Evolutionary conservation across 192 early-diverging fungal genomes (phyloP).

Genomic region (Coemansia sp.): DNA sequence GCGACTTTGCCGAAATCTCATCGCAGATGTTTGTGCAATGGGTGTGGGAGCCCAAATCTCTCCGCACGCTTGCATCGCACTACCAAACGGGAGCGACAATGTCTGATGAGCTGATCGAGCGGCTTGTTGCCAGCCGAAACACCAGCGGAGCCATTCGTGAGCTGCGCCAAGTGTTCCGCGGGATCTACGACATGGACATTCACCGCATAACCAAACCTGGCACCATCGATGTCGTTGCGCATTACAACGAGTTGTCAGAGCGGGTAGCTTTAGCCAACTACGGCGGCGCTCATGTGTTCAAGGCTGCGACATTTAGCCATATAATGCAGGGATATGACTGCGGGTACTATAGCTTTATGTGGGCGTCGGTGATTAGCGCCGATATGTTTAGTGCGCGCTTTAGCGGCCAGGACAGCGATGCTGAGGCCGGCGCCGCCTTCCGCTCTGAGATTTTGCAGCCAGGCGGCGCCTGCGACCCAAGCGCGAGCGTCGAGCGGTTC

Average conservation of each 20-base stretch:
- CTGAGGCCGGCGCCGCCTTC: constrained; percentile 10
- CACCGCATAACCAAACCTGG: constrained; percentile 56
- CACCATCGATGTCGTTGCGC: constrained; percentile 27
- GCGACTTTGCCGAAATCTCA: constrained; percentile 82
- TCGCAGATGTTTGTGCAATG: constrained; percentile 82
- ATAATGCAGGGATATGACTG: constrained; percentile 70
- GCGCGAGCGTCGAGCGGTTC: constrained; percentile 66
- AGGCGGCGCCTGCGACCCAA: constrained; percentile 60
- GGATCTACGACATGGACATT: constrained; percentile 67
- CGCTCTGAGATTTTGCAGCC: constrained; percentile 14
- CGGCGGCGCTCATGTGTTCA: constrained; percentile 33
- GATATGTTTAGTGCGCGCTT: constrained; percentile 78
- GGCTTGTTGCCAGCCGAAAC: constrained; percentile 57
- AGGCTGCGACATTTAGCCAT: constrained; percentile 58
- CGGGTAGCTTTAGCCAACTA: constrained; percentile 17
- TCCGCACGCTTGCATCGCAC: constrained; percentile 58
- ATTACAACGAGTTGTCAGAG: constrained; percentile 39
- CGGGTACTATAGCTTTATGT: constrained; percentile 73
- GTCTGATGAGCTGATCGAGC: constrained; percentile 63
- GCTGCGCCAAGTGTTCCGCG: constrained; percentile 69
- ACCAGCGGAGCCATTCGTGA: constrained; percentile 67
- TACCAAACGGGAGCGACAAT: constrained; percentile 65
- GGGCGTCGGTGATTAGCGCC: constrained; percentile 72
- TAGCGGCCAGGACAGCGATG: constrained; percentile 35
- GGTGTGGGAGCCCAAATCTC: constrained; percentile 58